Conservation (phyloP, 345 rosid genomes). For the Gossypium herbaceum region DNA sequence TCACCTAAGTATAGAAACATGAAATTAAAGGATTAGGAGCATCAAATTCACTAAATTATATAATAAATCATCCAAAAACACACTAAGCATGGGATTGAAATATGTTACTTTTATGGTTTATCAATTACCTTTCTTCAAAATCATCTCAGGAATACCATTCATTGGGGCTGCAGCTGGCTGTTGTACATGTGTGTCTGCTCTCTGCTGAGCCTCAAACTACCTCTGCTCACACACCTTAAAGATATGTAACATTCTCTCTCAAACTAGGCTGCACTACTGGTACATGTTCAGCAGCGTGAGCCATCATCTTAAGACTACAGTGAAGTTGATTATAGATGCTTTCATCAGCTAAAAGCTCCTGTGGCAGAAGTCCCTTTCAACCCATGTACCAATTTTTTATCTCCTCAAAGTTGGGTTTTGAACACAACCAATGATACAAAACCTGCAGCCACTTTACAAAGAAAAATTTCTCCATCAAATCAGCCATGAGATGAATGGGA, state of each 20-base stretch:
- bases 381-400: constrained; percentile 69
- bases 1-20: too few species aligned
- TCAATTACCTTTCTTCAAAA: constrained; percentile 64
- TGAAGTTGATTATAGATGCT: constrained; percentile 65
- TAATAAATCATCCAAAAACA: too few species aligned
- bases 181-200: constrained; percentile 44
- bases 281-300: constrained; percentile 60
- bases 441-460: constrained; percentile 86
- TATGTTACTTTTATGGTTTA: too few species aligned
- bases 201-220: constrained; percentile 62
- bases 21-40: too few species aligned
- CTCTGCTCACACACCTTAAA: constrained; percentile 53
- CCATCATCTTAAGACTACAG: constrained; percentile 73
- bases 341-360: constrained; percentile 73
- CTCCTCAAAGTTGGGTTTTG: constrained; percentile 69
- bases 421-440: constrained; percentile 70
- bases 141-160: constrained; percentile 47
- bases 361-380: constrained; percentile 80
- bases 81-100: too few species aligned
- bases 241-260: constrained; percentile 58
- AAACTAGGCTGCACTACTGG: constrained; percentile 68
- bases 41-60: too few species aligned
- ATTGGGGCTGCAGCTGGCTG: constrained; percentile 32
- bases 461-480: constrained; percentile 81
- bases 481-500: constrained; percentile 84